Evolutionary conservation across 495 filamentous ascomycete species (phyloP), one percentile per base, ranked within the genome.

Genomic region (Neurospora intermedia): DNA sequence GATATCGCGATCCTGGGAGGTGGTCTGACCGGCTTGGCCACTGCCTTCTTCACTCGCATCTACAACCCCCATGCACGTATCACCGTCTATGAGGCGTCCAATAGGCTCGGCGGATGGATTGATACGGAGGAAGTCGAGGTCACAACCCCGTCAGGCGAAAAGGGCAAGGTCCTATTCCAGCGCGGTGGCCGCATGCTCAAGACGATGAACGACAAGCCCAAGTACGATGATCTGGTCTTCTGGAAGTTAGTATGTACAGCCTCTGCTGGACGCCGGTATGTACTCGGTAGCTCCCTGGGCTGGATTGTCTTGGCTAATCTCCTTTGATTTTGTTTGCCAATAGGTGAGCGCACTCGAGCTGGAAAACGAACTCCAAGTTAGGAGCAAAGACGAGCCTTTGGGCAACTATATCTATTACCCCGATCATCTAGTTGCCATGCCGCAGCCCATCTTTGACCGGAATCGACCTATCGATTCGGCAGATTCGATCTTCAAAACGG

Each of bases 381-480:
- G 71, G 76, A 41, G 83, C 84, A 2, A 83, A 83, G 0, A 86
- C 86, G 73, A 69, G 7, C 84, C 88, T 15, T 78, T 78, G 70
- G 90, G 91, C 74, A 91, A 93, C n/a, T 99, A 87, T 79, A 87
- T 99, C 69, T 98, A 97, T 85, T 97, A 96, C 76, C 93, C 94
- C 5, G 92, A 98, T 78, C 93, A 90, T 76, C 87, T 99, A 39
- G 93, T 96, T 59, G 85, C 87, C 46, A 31, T 27, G 13, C 13
- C 71, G 18, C 42, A 39, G 6, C 82, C 82, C 3, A 54, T 79
- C 70, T 20, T 70, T 11, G 31, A 70, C 18, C 70, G 40, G n/a
- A 43, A 45, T 20, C 20, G 66, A 4, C 70, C 71, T 1, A 7
- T 73, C 48, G 45, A 48, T 41, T 59, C 72, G 8, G 23, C 73